Conservation (phyloP, 2,329 filamentous ascomycete genomes). For the Volutella citrinella region DNA sequence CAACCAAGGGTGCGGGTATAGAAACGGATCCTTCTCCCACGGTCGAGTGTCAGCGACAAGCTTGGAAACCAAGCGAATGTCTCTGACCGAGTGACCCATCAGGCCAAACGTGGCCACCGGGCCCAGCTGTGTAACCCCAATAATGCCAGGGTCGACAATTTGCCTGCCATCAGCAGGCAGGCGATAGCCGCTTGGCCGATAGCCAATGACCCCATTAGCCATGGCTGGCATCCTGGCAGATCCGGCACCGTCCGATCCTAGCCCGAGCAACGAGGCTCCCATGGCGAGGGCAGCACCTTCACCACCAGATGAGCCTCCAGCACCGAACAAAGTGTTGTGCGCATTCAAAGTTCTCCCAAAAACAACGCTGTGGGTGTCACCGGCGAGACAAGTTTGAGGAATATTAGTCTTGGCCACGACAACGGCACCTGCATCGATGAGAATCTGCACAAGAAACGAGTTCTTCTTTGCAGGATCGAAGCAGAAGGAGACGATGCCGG, state of each 20-base stretch:
- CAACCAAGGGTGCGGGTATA: background rate
- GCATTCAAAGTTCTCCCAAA: slow-evolving; percentile 61
- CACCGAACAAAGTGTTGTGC: slow-evolving; percentile 52
- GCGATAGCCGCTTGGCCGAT: no score
- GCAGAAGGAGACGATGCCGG: slow-evolving; percentile 53
- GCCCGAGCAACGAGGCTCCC: slow-evolving; percentile 34
- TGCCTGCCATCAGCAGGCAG: background rate
- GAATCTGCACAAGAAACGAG: slow-evolving; percentile 55
- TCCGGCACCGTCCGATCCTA: slow-evolving; percentile 39
- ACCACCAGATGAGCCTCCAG: slow-evolving; percentile 63
- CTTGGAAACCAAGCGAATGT: background rate
- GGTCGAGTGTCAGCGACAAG: background rate
- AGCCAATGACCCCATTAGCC: slow-evolving; percentile 30
- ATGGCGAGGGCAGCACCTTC: slow-evolving; percentile 37
- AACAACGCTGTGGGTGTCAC: slow-evolving; percentile 58
- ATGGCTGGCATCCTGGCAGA: slow-evolving; percentile 28
- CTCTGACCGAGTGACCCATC: slow-evolving; percentile 1
- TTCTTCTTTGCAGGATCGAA: slow-evolving; percentile 50
- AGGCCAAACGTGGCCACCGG: background rate
- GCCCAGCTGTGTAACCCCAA: background rate
- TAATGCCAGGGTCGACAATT: background rate
- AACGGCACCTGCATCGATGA: slow-evolving; percentile 55
- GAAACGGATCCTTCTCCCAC: background rate
- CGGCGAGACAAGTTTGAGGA: slow-evolving; percentile 50
- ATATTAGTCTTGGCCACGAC: slow-evolving; percentile 54